Percentiles rank a stretch among this genome's conserved stretches.
Conservation (phyloP, 768 basidiomycete genomes). For the Daedalea quercina region DNA sequence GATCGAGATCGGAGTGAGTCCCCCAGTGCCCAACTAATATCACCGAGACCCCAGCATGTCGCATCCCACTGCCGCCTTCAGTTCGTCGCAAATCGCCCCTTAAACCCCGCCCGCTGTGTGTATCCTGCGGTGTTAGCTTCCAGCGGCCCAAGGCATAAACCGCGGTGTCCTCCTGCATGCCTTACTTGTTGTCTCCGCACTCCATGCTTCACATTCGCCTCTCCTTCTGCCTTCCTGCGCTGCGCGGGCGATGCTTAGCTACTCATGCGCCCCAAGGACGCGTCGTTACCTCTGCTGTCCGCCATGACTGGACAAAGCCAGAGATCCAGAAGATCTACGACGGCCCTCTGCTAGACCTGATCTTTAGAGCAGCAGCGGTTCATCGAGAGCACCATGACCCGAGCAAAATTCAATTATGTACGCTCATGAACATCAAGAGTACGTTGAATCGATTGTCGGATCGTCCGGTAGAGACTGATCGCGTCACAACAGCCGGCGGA, state of each 20-base stretch:
- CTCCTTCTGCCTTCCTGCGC: background rate
- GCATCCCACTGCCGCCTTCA: too few species aligned
- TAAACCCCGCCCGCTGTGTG: background rate
- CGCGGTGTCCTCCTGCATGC: too few species aligned
- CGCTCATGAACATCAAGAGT: conserved; percentile 99
- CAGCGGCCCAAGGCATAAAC: background rate
- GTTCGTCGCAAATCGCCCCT: background rate
- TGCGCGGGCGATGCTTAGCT: conserved; percentile 44
- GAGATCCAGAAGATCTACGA: conserved; percentile 88
- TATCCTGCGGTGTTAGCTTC: background rate
- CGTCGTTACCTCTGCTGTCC: conserved; percentile 24
- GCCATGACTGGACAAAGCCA: conserved; percentile 65
- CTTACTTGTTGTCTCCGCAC: background rate
- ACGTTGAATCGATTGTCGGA: conserved; percentile 23
- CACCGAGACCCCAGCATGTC: too few species aligned
- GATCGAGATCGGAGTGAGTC: too few species aligned
- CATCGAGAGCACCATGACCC: conserved; percentile 88
- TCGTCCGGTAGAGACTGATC: background rate
- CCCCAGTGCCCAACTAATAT: too few species aligned
- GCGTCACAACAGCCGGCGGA: conserved; percentile 71
- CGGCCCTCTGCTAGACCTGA: conserved; percentile 78
- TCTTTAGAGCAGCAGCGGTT: conserved; percentile 78
- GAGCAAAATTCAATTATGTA: conserved; percentile 89
- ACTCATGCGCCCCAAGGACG: conserved; percentile 42
- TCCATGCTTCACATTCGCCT: background rate